These are phyloP conservation scores for Litchi chinensis DNA, from an alignment of 345 rosid genomes.

Conservation along the genomic window DNA sequence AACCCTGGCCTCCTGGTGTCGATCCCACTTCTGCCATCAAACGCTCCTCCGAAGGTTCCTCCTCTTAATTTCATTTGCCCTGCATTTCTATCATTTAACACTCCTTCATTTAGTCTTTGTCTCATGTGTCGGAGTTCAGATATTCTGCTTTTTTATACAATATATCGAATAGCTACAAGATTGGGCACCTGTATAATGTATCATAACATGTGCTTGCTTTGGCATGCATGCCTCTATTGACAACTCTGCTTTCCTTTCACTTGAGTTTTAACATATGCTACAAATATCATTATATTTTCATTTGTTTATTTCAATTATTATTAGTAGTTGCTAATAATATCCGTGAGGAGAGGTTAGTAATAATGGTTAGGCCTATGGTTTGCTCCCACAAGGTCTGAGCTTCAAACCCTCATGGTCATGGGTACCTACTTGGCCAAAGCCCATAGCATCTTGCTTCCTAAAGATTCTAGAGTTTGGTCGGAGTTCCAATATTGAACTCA, in stretches of 20 bases:
- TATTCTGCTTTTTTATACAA: background rate
- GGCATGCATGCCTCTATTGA: background rate
- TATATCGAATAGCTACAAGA: background rate
- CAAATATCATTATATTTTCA: background rate
- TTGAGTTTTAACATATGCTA: background rate
- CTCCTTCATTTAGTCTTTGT: background rate
- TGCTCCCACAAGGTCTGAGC: no score
- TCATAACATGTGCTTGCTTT: background rate
- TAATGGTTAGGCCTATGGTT: no score
- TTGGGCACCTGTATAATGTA: background rate
- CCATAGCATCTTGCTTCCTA: no score
- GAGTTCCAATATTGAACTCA: no score
- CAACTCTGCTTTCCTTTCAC: background rate
- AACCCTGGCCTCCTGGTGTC: slow-evolving; percentile 20
- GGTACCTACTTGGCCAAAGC: no score
- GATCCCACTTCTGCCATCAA: slow-evolving; percentile 19
- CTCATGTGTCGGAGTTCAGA: no score
- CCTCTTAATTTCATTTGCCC: background rate
- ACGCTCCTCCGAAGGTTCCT: slow-evolving; percentile 16
- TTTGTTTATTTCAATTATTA: background rate
- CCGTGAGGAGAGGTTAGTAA: no score
- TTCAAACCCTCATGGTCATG: no score
- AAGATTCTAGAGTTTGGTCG: no score
- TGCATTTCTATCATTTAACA: background rate
- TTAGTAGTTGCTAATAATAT: background rate